phyloP scores from a whole-genome alignment of 164 flowering plant genomes.

The Nymphaea colorata region DNA sequence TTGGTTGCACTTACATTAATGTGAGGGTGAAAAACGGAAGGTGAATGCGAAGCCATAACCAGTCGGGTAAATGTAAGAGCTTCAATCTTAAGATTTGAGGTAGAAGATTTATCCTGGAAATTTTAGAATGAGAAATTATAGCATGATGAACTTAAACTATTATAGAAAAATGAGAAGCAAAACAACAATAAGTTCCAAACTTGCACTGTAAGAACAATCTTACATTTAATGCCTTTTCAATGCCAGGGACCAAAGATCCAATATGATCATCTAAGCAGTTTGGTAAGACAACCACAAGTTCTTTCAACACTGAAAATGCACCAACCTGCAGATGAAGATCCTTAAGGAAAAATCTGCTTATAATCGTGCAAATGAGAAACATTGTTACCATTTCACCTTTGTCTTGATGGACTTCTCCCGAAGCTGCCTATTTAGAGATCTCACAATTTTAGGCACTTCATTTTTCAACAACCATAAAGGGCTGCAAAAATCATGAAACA shows the following conservation, averaged over 20 bases:
- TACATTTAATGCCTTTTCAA: conserved; percentile 88
- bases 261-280: conserved; percentile 91
- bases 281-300: conserved; percentile 92
- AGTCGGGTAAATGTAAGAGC: conserved; percentile 88
- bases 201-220: conserved; percentile 10
- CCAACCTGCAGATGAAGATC: conserved; percentile 57
- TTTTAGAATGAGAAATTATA: conserved; percentile 4
- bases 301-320: conserved; percentile 90
- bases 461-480: conserved; percentile 90
- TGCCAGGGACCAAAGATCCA: conserved; percentile 89
- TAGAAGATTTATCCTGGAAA: conserved; percentile 75
- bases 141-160: not conserved
- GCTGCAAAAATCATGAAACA: conserved; percentile 34
- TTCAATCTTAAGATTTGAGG: conserved; percentile 92
- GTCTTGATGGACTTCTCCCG: conserved; percentile 95
- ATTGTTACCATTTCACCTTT: conserved; percentile 38
- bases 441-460: conserved; percentile 91
- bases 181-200: not conserved
- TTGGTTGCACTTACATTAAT: conserved; percentile 42
- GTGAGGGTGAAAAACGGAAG: conserved; percentile 84
- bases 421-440: conserved; percentile 79
- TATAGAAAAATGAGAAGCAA: not conserved
- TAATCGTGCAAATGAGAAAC: not conserved
- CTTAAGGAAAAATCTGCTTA: not conserved
- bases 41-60: conserved; percentile 91